phyloP scores from a whole-genome alignment of 345 rosid species.

The Stellera chamaejasme region DNA sequence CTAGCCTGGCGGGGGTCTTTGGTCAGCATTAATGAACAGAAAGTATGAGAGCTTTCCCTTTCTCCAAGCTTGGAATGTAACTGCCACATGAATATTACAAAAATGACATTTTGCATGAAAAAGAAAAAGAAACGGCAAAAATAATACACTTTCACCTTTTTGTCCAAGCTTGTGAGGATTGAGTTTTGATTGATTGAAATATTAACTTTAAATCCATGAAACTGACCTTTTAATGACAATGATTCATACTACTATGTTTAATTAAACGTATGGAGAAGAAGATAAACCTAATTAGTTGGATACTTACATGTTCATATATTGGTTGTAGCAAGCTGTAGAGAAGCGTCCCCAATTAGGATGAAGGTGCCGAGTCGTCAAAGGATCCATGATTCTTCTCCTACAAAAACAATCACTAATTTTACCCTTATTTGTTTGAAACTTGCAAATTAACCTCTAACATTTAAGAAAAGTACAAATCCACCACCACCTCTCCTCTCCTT shows the following conservation, averaged over 20 bases:
- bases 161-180: too few relatives aligned
- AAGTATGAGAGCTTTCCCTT: conserved; percentile 87
- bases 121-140: not conserved
- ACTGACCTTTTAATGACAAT: not conserved
- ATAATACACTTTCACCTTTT: too few relatives aligned
- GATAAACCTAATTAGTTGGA: not conserved
- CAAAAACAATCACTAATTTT: too few relatives aligned
- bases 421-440: too few relatives aligned
- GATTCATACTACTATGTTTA: not conserved
- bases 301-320: conserved; percentile 80
- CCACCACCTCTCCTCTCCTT: too few relatives aligned
- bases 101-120: conserved; percentile 37
- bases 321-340: conserved; percentile 88
- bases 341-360: conserved; percentile 62
- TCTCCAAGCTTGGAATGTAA: conserved; percentile 69
- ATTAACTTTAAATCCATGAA: conserved; percentile 23
- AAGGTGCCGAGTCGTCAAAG: not conserved
- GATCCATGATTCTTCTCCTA: too few relatives aligned
- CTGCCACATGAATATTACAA: conserved; percentile 24
- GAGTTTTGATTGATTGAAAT: conserved; percentile 61
- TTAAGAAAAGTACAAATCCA: too few relatives aligned
- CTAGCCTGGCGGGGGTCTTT: conserved; percentile 65
- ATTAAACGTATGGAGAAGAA: not conserved
- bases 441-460: too few relatives aligned
- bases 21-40: conserved; percentile 78